These are phyloP conservation scores for Tricholoma bakamatsutake DNA, from an alignment of 768 basidiomycete genomes.

Conservation along the genomic window DNA sequence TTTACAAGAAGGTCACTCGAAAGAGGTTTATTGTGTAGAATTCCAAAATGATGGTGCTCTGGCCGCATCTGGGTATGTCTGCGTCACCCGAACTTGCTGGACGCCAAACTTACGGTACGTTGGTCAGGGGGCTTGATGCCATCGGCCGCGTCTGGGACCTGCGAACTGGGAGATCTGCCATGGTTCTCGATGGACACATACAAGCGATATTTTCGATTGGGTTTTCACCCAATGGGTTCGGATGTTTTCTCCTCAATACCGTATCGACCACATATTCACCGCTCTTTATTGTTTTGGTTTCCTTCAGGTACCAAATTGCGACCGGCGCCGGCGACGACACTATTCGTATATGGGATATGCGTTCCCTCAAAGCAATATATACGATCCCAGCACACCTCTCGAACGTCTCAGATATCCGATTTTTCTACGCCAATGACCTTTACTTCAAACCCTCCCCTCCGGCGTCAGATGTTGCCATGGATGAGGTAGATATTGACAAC, in stretches of 20 bases:
- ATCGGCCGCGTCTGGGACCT: slow-evolving; percentile 98
- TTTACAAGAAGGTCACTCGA: slow-evolving; percentile 94
- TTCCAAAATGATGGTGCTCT: slow-evolving; percentile 95
- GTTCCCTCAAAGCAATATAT: slow-evolving; percentile 86
- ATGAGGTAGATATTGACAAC: slow-evolving; percentile 29
- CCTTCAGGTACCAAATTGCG: slow-evolving; percentile 86
- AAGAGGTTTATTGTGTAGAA: slow-evolving; percentile 93
- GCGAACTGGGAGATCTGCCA: slow-evolving; percentile 90
- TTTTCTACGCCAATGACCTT: slow-evolving; percentile 70
- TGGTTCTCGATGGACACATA: slow-evolving; percentile 97
- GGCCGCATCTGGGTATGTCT: slow-evolving; percentile 81
- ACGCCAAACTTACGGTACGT: slow-evolving; percentile 1
- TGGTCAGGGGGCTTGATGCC: slow-evolving; percentile 82
- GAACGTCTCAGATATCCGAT: slow-evolving; percentile 92
- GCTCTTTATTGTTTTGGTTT: slow-evolving; percentile 6
- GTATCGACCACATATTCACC: slow-evolving; percentile 3
- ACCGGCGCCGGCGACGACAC: slow-evolving; percentile 97
- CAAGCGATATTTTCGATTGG: slow-evolving; percentile 86
- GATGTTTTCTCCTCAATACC: slow-evolving; percentile 16
- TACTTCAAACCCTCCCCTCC: slow-evolving; percentile 35
- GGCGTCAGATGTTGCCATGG: slow-evolving; percentile 47
- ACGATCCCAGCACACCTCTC: slow-evolving; percentile 96
- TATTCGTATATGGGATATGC: slow-evolving; percentile 97
- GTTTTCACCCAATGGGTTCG: slow-evolving; percentile 95
- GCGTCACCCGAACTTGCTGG: neutral